Conservation (phyloP, 345 rosid species). For the Eucalyptus pumila region DNA sequence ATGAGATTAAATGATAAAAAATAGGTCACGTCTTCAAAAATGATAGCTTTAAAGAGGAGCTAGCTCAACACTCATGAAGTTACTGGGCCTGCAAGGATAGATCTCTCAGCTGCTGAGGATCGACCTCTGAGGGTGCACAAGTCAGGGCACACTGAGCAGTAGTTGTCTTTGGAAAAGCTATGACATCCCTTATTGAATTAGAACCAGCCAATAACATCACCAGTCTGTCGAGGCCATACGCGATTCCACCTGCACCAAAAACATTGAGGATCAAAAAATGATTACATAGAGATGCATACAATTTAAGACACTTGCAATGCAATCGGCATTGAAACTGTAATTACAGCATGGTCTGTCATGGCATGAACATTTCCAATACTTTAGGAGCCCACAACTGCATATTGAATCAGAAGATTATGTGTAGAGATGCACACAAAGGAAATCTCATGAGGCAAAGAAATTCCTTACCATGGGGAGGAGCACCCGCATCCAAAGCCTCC, state of each 20-base stretch:
- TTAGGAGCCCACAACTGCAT: not conserved
- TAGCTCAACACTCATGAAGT: not conserved
- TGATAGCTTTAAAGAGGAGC: not conserved
- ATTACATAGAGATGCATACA: not conserved
- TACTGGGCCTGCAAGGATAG: constrained; percentile 33
- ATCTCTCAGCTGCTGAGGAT: constrained; percentile 70
- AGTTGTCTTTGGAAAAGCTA: constrained; percentile 93
- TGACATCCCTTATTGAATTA: constrained; percentile 82
- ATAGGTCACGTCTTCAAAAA: not conserved
- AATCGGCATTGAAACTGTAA: not conserved
- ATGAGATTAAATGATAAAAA: not conserved
- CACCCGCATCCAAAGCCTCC: constrained; percentile 98
- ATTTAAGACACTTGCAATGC: not conserved
- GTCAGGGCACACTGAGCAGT: constrained; percentile 96
- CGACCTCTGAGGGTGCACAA: constrained; percentile 84
- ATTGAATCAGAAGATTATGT: not conserved
- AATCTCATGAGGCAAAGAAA: not conserved
- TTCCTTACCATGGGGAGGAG: constrained; percentile 88
- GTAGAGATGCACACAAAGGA: not conserved
- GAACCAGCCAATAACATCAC: constrained; percentile 78
- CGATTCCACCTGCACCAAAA: constrained; percentile 68
- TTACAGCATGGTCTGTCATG: not conserved
- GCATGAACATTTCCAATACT: not conserved
- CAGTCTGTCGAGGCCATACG: constrained; percentile 84
- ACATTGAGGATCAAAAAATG: not conserved